Base-by-base conservation (phyloP, 306 rosid genomes). In the Potentilla sterilis region DNA sequence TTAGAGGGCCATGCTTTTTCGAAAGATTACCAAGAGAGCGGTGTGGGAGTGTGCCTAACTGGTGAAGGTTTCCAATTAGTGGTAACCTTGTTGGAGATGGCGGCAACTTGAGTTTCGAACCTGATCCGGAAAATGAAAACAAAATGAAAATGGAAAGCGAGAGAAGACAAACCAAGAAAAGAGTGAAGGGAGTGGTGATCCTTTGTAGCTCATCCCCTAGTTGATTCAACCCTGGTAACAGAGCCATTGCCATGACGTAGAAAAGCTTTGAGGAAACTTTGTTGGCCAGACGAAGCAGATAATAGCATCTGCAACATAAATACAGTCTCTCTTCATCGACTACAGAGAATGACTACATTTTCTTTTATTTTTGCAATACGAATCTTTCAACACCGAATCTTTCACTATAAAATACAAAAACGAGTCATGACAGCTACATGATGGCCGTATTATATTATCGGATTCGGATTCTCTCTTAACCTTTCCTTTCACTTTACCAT, bases 11-110 rank as follows among this genome's bases (percentile, higher is more conserved):
- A 28, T 61, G 9, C 67, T 32, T 61, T n/a, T 61, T 61, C 13
- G 67, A 61, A 7, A 61, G 7, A 32, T 15, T 32, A 9, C 0
- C 18, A 61, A 61, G 67, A 61, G 67, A 61, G 41, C 67, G 67
- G n/a, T 61, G 67, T 32, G 41, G 67, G n/a, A 61, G 67, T 14
- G n/a, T 14, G 40, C n/a, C 67, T 32, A 61, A 41, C 67, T 61
- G 67, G 67, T 61, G 67, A 32, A 61, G n/a, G 10, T 61, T 61
- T 12, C 67, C 67, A 14, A 61, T 61, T 6, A 32, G 41, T 61
- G 67, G 67, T 61, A 61, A 61, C 5, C 67, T 61, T 61, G 67
- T 61, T 6, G 67, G 67, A 32, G 67, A 61, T 32, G 67, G 67
- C 1, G 66, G 67, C 2, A 13, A 13, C n/a, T 32, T 61, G 67